Evolutionary conservation across 2,329 filamentous ascomycete genomes (phyloP).

Genomic region (Verticillium isaacii): DNA sequence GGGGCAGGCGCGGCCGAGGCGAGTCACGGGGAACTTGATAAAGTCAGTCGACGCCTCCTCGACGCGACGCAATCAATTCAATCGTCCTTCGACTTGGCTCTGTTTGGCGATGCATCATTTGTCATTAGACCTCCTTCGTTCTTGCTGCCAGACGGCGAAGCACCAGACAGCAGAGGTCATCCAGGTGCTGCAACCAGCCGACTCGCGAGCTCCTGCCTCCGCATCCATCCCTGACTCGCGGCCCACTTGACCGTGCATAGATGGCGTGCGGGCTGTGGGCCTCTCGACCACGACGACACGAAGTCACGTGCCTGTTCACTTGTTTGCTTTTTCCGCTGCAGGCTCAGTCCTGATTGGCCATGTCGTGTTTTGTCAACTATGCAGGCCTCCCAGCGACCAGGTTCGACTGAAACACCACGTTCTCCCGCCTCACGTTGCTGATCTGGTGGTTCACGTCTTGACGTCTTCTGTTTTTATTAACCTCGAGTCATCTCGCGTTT

Average conservation of each 20-base stretch:
- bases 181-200: background rate
- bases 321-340: background rate
- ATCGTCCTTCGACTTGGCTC: no score
- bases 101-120: background rate
- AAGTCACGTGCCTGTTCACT: background rate
- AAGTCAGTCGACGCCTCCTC: background rate
- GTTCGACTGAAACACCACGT: background rate
- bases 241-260: background rate
- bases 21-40: background rate
- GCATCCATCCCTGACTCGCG: background rate
- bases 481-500: background rate
- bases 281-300: background rate
- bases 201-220: background rate
- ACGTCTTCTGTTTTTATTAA: no score
- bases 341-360: background rate
- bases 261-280: background rate
- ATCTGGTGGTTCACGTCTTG: background rate
- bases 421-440: background rate
- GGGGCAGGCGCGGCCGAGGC: background rate
- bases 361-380: background rate
- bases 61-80: no score
- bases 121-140: background rate
- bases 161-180: background rate
- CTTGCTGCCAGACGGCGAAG: background rate
- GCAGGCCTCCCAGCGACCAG: background rate